These are phyloP conservation scores for Globisporangium recalcitrans DNA, from an alignment of 352 stramenopile genomes.

Conservation along the genomic window DNA sequence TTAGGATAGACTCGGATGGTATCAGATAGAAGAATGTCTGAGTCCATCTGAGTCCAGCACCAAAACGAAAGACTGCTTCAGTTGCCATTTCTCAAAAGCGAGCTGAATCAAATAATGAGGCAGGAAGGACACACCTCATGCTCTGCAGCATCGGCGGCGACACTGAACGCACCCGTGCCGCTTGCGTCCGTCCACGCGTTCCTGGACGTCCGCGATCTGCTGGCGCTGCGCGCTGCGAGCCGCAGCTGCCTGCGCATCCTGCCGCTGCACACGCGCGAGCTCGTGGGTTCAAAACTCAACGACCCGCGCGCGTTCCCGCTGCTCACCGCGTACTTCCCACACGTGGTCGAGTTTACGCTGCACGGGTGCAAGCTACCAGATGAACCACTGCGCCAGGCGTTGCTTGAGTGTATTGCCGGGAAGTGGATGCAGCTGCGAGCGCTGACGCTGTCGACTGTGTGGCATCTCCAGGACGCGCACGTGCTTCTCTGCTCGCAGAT, in stretches of 20 bases:
- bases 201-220: conserved; percentile 3
- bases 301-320: conserved; percentile 5
- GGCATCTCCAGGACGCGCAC: conserved; percentile 39
- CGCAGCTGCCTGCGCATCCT: conserved; percentile 6
- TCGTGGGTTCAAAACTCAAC: conserved; percentile 7
- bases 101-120: not conserved
- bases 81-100: not conserved
- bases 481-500: conserved; percentile 34
- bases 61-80: not conserved
- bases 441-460: conserved; percentile 42
- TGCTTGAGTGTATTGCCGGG: not conserved
- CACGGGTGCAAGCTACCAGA: conserved; percentile 2
- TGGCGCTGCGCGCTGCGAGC: conserved; percentile 7
- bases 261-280: conserved; percentile 7
- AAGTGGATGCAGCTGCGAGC: conserved; percentile 25
- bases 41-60: too few species aligned
- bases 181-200: conserved; percentile 8
- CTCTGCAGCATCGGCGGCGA: too few species aligned
- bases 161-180: conserved; percentile 6
- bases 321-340: conserved; percentile 13
- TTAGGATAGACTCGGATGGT: not conserved
- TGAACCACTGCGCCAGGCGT: not conserved
- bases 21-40: not conserved
- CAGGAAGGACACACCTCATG: not conserved
- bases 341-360: conserved; percentile 5